Evolutionary conservation across 2,329 filamentous ascomycete species (phyloP), one percentile per base, ranked within the genome.

Genomic region (Arthroderma sp.): DNA sequence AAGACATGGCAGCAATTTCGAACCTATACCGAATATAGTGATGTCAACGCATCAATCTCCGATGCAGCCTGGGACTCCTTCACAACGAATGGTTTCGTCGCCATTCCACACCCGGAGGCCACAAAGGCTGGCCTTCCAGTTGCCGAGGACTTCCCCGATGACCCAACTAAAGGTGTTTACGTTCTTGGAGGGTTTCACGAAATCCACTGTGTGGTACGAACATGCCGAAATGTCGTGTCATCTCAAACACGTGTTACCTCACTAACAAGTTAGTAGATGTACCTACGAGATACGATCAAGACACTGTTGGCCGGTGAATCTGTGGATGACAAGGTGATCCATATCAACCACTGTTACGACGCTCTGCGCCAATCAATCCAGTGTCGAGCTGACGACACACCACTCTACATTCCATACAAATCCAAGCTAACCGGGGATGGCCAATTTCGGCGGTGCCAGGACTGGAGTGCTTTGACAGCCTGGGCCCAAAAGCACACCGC

Each of bases 371-470:
- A 41, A 31, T 29, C 31, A 9, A 31, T 41, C 11, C 31, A 32
- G 4, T 41, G 39, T 32, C 31, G 33, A 22, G 39, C 39, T 27
- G 39, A 41, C 11, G 39, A 41, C 30, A 41, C 39, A 11, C 39
- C 39, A 3, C 29, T 29, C 3, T 41, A 41, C 27, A 31, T 31
- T 22, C 29, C 29, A 4, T 41, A 32, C 29, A 29, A 41, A 22
- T 22, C 10, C n/a, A 29, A 29, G n/a, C 39, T 31, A 10, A 41
- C 39, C 27, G 39, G 39, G 10, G 39, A 29, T 8, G 29, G 29
- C 6, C 39, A 41, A 15, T 29, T 41, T 2, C 9, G 39, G 10
- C 31, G 31, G 39, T 41, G 39, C 29, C 31, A 41, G 29, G 39
- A 41, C 29, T 41, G 39, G 39, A 28, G 30, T 6, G 33, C 22